Evolutionary conservation across 768 basidiomycete genomes (phyloP).

Genomic region (Podaxis mareebaensis): DNA sequence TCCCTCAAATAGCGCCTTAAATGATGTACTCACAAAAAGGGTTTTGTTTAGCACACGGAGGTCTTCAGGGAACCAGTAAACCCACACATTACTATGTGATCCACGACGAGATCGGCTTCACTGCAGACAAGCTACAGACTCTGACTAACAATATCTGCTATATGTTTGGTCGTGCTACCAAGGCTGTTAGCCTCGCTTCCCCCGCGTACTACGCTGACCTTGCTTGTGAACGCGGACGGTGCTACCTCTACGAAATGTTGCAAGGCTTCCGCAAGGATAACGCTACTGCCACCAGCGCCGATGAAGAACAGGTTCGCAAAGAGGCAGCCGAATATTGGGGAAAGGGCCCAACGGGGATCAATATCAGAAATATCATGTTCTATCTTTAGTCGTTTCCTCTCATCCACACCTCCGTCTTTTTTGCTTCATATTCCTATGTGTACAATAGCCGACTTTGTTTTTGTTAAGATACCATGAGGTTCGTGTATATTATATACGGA

Average conservation of each 20-base stretch:
- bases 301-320: constrained; percentile 48
- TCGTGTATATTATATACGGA: neutral
- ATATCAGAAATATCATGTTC: constrained; percentile 72
- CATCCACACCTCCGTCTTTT: neutral
- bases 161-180: constrained; percentile 84
- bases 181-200: constrained; percentile 80
- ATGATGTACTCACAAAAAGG: neutral
- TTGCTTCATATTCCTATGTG: neutral
- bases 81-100: constrained; percentile 84
- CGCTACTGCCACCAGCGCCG: constrained; percentile 25
- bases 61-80: constrained; percentile 70
- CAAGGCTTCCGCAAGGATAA: constrained; percentile 37
- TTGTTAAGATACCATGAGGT: neutral
- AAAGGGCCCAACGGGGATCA: constrained; percentile 46
- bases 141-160: constrained; percentile 74
- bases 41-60: constrained; percentile 56
- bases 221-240: constrained; percentile 62
- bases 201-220: constrained; percentile 85
- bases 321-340: constrained; percentile 62
- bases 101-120: constrained; percentile 74
- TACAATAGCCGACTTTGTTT: neutral
- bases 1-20: neutral
- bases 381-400: constrained; percentile 50
- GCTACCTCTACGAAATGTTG: constrained; percentile 74
- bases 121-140: constrained; percentile 68